Conservation (phyloP, 345 rosid species). For the Durio zibethinus region DNA sequence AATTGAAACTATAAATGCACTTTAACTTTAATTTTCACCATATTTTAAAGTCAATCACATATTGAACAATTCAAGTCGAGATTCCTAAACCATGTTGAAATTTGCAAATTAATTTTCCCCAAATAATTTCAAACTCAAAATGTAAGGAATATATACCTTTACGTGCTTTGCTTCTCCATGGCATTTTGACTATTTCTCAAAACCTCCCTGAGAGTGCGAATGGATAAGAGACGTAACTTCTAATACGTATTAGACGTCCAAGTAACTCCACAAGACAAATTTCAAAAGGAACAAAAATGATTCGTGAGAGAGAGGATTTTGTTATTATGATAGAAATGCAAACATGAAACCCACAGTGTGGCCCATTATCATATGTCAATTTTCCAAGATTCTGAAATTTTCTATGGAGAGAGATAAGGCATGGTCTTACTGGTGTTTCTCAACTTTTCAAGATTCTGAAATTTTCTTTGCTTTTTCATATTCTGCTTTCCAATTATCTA, state of each 20-base stretch:
- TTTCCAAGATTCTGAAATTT: too few species aligned
- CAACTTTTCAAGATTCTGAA: slow-evolving; percentile 7
- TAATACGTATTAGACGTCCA: background rate
- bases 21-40: too few species aligned
- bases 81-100: too few species aligned
- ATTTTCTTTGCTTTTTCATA: background rate
- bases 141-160: too few species aligned
- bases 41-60: too few species aligned
- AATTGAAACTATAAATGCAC: too few species aligned
- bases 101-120: too few species aligned
- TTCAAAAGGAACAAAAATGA: background rate
- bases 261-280: background rate
- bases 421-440: background rate
- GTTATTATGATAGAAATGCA: background rate
- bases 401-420: background rate
- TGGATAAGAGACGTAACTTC: background rate
- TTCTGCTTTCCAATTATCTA: background rate
- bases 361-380: slow-evolving; percentile 23
- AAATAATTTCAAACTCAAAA: too few species aligned
- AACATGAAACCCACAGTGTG: slow-evolving; percentile 4
- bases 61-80: too few species aligned
- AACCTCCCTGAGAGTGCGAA: background rate
- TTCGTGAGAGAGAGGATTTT: slow-evolving; percentile 18
- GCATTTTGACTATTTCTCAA: too few species aligned
- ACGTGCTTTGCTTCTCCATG: too few species aligned